Base-by-base conservation (phyloP, 139 green algal species). In the Zygnema circumcarinatum region DNA sequence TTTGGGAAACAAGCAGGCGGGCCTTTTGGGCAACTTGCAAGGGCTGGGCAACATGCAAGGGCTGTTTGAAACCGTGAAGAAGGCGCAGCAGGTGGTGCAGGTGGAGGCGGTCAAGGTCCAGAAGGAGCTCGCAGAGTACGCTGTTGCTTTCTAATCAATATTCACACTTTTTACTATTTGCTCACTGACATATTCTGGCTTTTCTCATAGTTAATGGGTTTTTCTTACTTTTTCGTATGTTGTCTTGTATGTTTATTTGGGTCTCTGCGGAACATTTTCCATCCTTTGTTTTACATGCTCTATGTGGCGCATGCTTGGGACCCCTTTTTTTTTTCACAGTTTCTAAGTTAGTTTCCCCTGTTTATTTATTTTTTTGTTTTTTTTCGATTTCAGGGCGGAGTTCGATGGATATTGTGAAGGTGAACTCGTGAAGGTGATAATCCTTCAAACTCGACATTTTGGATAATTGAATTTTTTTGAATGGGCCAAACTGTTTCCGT, bases 1-100 rank as follows among this genome's bases (percentile, higher is more conserved):
- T n/a, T n/a, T n/a, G n/a, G n/a, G n/a, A n/a, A n/a, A n/a, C n/a
- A n/a, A n/a, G n/a, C n/a, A n/a, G n/a, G n/a, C n/a, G n/a, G n/a
- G n/a, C n/a, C n/a, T n/a, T n/a, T n/a, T n/a, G n/a, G n/a, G n/a
- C n/a, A n/a, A n/a, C n/a, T n/a, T n/a, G n/a, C n/a, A n/a, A n/a
- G n/a, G n/a, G n/a, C n/a, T 90, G 31, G 88, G 85, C 42, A 95
- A 95, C 80, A 94, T 98, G 39, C 96, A 96, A 41, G 73, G 73
- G 38, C 47, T 91, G 56, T 83, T 91, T n/a, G 85, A 91, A 73
- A 88, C 86, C 22, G 75, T 92, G 36, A 39, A 52, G 92, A 98
- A 98, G 89, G 96, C 96, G 11, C 96, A 98, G 91, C 80, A 93
- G 80, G 84, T 98, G 72, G 95, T 98, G 86, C 95, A 98, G 92